These are phyloP conservation scores for Aureoboletus auriporus DNA, from an alignment of 768 basidiomycete species.

Conservation along the genomic window DNA sequence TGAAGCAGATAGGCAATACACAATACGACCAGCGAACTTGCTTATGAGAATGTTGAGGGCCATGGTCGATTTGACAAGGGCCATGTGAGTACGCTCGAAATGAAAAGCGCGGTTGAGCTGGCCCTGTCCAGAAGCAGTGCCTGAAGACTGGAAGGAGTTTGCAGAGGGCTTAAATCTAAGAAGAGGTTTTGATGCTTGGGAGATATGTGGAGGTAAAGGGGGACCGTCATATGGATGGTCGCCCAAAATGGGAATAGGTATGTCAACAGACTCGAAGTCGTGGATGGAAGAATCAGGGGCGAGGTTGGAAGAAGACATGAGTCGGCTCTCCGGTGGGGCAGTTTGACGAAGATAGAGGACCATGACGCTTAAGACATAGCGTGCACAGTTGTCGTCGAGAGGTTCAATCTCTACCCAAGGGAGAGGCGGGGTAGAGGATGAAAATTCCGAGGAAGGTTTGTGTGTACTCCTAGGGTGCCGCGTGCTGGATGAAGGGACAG, in stretches of 20 bases:
- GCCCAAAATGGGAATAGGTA: conserved; percentile 23
- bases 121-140: conserved; percentile 26
- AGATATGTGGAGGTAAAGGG: conserved; percentile 40
- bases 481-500: conserved; percentile 29
- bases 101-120: conserved; percentile 26
- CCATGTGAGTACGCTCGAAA: conserved; percentile 64
- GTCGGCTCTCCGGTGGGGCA: conserved; percentile 46
- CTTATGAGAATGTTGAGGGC: conserved; percentile 61
- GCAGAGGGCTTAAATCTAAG: conserved; percentile 35
- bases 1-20: conserved; percentile 82
- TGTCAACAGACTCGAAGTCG: conserved; percentile 64
- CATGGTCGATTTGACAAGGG: conserved; percentile 49
- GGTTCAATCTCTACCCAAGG: conserved; percentile 64
- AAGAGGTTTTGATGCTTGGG: conserved; percentile 30
- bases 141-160: conserved; percentile 39
- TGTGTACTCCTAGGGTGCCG: conserved; percentile 26
- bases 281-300: conserved; percentile 64
- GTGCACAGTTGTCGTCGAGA: conserved; percentile 77
- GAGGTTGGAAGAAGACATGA: conserved; percentile 58
- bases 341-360: conserved; percentile 78
- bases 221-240: conserved; percentile 17
- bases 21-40: conserved; percentile 71
- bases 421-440: conserved; percentile 30
- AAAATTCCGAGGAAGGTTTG: conserved; percentile 41
- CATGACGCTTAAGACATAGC: conserved; percentile 79